Evolutionary conservation across 257 asterid genomes (phyloP).

Genomic region (Fraxinus americana): DNA sequence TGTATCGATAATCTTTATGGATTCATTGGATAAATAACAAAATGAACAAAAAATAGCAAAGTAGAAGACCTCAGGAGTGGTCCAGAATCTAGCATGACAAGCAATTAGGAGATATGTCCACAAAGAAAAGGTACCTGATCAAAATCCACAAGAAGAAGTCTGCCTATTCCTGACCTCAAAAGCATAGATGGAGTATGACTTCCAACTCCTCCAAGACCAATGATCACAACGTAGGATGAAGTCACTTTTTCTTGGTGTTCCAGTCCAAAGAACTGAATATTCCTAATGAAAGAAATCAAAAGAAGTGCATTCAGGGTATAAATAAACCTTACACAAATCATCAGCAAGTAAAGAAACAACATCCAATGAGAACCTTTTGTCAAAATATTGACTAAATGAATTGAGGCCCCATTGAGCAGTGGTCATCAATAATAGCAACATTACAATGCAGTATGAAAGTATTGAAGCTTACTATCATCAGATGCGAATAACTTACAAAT

Average conservation of each 20-base stretch:
- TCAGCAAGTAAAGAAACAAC: background rate
- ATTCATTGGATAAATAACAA: slow-evolving; percentile 10
- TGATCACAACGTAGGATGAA: slow-evolving; percentile 81
- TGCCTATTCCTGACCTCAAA: slow-evolving; percentile 89
- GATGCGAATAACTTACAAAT: too few relatives aligned
- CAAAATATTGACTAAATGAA: too few relatives aligned
- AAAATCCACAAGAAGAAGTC: slow-evolving; percentile 91
- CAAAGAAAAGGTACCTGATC: slow-evolving; percentile 65
- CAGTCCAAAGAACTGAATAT: slow-evolving; percentile 90
- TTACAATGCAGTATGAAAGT: too few relatives aligned
- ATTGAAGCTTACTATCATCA: too few relatives aligned
- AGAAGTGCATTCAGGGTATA: background rate
- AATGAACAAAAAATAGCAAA: slow-evolving; percentile 8
- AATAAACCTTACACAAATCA: slow-evolving; percentile 6
- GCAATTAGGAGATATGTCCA: slow-evolving; percentile 1
- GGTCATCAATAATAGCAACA: too few relatives aligned
- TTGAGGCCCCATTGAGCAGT: too few relatives aligned
- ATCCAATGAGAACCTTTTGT: too few relatives aligned
- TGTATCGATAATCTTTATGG: background rate
- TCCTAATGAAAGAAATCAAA: slow-evolving; percentile 43
- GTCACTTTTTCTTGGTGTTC: slow-evolving; percentile 77
- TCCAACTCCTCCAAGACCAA: slow-evolving; percentile 99
- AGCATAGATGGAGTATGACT: slow-evolving; percentile 99
- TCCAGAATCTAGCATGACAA: background rate
- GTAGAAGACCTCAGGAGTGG: background rate